Evolutionary conservation across 1,284 basidiomycete species (phyloP), one percentile per base, ranked within the genome.

Genomic region (Tylopilus sp.): DNA sequence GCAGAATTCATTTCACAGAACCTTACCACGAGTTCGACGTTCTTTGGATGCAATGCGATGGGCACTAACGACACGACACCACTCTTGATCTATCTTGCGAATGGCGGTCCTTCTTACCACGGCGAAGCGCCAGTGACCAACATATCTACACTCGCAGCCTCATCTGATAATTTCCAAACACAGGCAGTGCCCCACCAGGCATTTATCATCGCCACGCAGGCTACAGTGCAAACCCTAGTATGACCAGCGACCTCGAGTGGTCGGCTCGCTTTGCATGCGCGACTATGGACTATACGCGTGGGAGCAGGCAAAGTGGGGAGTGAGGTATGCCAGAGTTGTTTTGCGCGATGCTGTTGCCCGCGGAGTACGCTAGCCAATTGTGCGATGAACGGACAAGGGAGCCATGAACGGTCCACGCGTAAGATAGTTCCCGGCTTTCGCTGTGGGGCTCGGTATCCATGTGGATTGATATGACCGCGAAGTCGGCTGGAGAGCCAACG

Each of bases 241-340:
- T 44, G 21, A 42, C 42, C 8, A 59, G 31, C 12, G 75, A 77
- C 38, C 59, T 62, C 1, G 61, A 73, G 31, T 78, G 73, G 72
- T 66, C 71, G 0, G 68, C 71, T 48, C 77, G 76, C 46, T 52
- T 77, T 30, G 73, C 74, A 18, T 77, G 75, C 43, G 75, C 73
- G 0, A 59, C 74, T 10, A 70, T 73, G 3, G 76, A 77, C 33
- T 66, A 73, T 17, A 64, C 68, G 14, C 60, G 76, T 4, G 59
- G 55, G 11, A 50, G 65, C 52, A 18, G 63, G 69, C 1, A 54
- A 61, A 26, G 15, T n/a, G 24, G 54, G 73, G 47, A 66, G 59
- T 2, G 73, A 72, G n/a, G 59, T 73, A 8, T 76, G 75, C 50
- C 53, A 43, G 53, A 58, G 40, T 17, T 76, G 74, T 54, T 65